Evolutionary conservation across 1,139 yeast genomes (phyloP).

Genomic region (Saccharomycopsis hybrid): DNA sequence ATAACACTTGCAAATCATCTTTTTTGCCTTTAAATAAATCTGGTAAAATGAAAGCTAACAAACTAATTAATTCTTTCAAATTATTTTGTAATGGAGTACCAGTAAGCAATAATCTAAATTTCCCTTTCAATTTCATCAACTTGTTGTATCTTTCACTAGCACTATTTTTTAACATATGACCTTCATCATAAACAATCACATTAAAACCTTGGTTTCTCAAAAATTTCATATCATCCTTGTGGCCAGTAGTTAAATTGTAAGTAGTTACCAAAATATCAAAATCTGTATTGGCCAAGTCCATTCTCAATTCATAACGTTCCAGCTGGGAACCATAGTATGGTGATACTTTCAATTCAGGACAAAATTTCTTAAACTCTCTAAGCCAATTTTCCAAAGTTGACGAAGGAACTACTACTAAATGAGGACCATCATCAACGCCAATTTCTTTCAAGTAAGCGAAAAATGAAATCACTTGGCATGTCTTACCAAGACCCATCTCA

Average conservation of each 20-base stretch:
- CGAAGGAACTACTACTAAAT: constrained; percentile 85
- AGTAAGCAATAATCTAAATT: constrained; percentile 77
- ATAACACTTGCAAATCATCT: constrained; percentile 75
- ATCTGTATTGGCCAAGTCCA: constrained; percentile 48
- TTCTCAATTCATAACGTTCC: constrained; percentile 81
- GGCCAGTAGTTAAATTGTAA: constrained; percentile 84
- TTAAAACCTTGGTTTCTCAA: constrained; percentile 70
- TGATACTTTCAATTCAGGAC: constrained; percentile 74
- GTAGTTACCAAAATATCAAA: constrained; percentile 93
- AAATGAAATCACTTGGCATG: constrained; percentile 94
- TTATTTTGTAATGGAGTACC: constrained; percentile 98
- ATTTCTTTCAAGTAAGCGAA: constrained; percentile 73
- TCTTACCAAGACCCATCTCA: constrained; percentile 97
- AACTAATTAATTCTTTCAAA: constrained; percentile 79
- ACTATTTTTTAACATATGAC: constrained; percentile 92
- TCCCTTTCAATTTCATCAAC: constrained; percentile 74
- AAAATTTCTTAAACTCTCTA: constrained; percentile 84
- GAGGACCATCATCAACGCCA: constrained; percentile 55
- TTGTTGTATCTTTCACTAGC: constrained; percentile 80
- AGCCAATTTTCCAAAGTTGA: constrained; percentile 97
- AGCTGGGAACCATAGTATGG: constrained; percentile 88
- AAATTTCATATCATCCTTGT: constrained; percentile 74
- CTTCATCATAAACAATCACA: constrained; percentile 92
- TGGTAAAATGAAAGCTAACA: constrained; percentile 87
- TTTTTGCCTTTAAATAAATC: constrained; percentile 70